Base-by-base conservation (phyloP, 139 green algal species). In the Picochlorum sp. region DNA sequence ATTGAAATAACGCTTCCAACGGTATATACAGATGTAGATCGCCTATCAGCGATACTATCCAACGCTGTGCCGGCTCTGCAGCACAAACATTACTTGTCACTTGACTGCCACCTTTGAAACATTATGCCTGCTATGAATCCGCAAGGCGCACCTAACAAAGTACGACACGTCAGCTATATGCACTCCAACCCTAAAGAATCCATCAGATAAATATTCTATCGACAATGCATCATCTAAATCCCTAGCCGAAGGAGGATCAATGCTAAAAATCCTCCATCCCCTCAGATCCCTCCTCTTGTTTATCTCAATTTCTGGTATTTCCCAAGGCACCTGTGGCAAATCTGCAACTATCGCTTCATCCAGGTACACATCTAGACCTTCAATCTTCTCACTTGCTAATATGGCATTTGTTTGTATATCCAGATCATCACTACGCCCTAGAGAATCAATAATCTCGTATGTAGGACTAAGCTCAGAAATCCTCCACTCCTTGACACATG, bases 101-200 rank as follows among this genome's bases (percentile, higher is more conserved):
- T n/a, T n/a, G n/a, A n/a, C n/a, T n/a, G n/a, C n/a, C n/a, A n/a
- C n/a, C n/a, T n/a, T n/a, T n/a, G n/a, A n/a, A n/a, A n/a, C n/a
- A n/a, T n/a, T n/a, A n/a, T n/a, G n/a, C n/a, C n/a, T n/a, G n/a
- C n/a, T n/a, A n/a, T n/a, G n/a, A n/a, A n/a, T n/a, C n/a, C n/a
- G n/a, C n/a, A n/a, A n/a, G n/a, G 22, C 39, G 22, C 22, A 47
- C 39, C 22, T 66, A 36, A 92, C 73, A 66, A 96, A 95, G 59
- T 84, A 72, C 1, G 77, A 74, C 44, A 96, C 88, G 50, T 96
- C 88, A 29, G 88, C 87, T 54, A 96, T 96, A 76, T 96, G 88
- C 25, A 96, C 88, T 2, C 85, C 88, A 33, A 95, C 69, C 0
- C 74, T 62, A 35, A 67, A 73, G 24, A 47, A 30, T 22, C 64